Conservation (phyloP, 2,329 filamentous ascomycete genomes). For the Neofusicoccum parvum region DNA sequence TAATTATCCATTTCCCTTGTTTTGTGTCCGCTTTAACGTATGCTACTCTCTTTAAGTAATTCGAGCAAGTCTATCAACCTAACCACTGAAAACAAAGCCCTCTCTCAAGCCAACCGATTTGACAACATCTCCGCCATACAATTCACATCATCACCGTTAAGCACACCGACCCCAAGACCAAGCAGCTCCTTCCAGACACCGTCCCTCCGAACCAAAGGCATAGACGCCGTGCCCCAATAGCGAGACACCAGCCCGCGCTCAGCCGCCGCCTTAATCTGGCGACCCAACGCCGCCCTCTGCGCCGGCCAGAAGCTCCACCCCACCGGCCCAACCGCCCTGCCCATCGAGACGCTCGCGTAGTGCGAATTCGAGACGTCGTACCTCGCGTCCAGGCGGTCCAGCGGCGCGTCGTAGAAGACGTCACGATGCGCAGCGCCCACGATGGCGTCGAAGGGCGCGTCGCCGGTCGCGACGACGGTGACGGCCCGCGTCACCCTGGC, state of each 20-base stretch:
- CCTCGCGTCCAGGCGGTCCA: conserved; percentile 40
- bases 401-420: conserved; percentile 59
- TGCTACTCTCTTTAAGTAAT: too few relatives aligned
- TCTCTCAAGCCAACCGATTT: too few relatives aligned
- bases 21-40: too few relatives aligned
- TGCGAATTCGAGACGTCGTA: conserved; percentile 56
- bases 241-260: conserved; percentile 55
- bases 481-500: conserved; percentile 33
- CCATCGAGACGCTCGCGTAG: conserved; percentile 67
- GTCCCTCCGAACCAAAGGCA: too few relatives aligned
- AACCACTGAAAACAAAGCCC: too few relatives aligned
- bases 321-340: conserved; percentile 45
- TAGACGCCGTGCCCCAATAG: conserved; percentile 57
- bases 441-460: conserved; percentile 52
- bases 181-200: too few relatives aligned
- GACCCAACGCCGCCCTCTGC: conserved; percentile 52
- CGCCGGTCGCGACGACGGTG: conserved; percentile 57
- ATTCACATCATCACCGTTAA: too few relatives aligned
- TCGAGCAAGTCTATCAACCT: too few relatives aligned
- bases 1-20: too few relatives aligned
- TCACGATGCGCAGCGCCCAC: conserved; percentile 39
- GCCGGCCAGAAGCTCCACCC: conserved; percentile 48
- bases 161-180: too few relatives aligned
- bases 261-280: conserved; percentile 56
- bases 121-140: too few relatives aligned